These are phyloP conservation scores for Colletotrichum lini DNA, from an alignment of 2,329 filamentous ascomycete species.

Conservation along the genomic window DNA sequence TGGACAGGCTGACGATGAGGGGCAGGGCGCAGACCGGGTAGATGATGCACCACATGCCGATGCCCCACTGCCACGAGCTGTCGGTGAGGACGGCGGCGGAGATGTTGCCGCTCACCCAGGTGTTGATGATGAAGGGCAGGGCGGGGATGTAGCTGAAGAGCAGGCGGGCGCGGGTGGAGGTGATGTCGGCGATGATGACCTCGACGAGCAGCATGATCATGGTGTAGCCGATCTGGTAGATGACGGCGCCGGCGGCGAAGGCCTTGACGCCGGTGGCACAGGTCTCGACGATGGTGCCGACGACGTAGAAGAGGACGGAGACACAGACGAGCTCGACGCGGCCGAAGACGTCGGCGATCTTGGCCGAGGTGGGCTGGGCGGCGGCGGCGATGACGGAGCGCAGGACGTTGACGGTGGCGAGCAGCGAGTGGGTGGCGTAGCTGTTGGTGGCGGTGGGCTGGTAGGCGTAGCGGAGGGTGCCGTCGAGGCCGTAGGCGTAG, in stretches of 20 bases:
- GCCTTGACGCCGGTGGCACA: slow-evolving; percentile 61
- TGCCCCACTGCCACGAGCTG: slow-evolving; percentile 73
- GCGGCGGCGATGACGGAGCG: slow-evolving; percentile 72
- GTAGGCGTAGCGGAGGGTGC: slow-evolving; percentile 68
- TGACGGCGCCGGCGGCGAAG: slow-evolving; percentile 70
- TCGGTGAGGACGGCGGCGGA: slow-evolving; percentile 61
- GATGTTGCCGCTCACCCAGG: slow-evolving; percentile 75
- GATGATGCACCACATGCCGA: slow-evolving; percentile 76
- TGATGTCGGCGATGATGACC: slow-evolving; percentile 75
- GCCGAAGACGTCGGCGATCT: slow-evolving; percentile 75
- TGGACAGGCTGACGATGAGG: slow-evolving; percentile 65
- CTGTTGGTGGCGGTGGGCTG: slow-evolving; percentile 68
- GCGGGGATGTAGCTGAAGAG: slow-evolving; percentile 76
- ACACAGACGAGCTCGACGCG: slow-evolving; percentile 71
- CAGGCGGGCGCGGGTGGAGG: slow-evolving; percentile 73
- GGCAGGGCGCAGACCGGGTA: slow-evolving; percentile 69
- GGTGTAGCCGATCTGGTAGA: slow-evolving; percentile 77
- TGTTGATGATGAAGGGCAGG: slow-evolving; percentile 73
- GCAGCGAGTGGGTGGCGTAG: slow-evolving; percentile 67
- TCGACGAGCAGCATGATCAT: slow-evolving; percentile 73
- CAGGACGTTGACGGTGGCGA: slow-evolving; percentile 71
- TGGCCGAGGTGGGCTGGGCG: slow-evolving; percentile 69
- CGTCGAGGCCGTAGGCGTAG: slow-evolving; percentile 75
- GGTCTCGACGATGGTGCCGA: slow-evolving; percentile 71
- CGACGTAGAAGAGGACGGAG: slow-evolving; percentile 73